These are phyloP conservation scores for Quercus aquifolioides DNA, from an alignment of 306 rosid genomes.

Conservation along the genomic window DNA sequence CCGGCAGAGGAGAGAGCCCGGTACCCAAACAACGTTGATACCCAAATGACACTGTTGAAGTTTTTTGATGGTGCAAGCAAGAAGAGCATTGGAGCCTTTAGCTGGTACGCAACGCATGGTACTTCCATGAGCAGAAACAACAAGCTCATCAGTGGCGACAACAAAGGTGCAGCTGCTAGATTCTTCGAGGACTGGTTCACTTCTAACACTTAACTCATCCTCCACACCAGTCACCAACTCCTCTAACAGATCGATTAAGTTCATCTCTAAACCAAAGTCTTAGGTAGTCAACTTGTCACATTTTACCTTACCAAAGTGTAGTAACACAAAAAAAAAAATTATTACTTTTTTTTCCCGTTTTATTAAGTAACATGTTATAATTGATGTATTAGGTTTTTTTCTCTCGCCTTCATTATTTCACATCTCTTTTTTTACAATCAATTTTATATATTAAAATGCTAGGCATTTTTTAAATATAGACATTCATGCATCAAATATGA, in stretches of 20 bases:
- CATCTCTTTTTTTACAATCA: no score
- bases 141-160: conserved; percentile 83
- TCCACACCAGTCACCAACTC: conserved; percentile 17
- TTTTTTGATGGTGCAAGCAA: conserved; percentile 54
- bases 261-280: not conserved
- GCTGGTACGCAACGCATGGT: conserved; percentile 79
- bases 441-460: no score
- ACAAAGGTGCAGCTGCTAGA: conserved; percentile 82
- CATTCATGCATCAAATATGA: no score
- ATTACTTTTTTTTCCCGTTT: no score
- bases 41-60: conserved; percentile 64
- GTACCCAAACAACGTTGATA: conserved; percentile 55
- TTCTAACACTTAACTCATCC: conserved; percentile 6
- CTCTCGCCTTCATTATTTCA: no score
- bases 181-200: conserved; percentile 76
- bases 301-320: no score
- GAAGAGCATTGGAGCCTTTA: conserved; percentile 59
- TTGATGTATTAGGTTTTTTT: no score
- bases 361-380: no score
- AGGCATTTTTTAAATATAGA: no score
- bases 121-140: conserved; percentile 87
- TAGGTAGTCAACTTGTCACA: no score
- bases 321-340: no score
- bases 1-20: conserved; percentile 66
- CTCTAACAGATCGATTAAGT: conserved; percentile 22